Conservation (phyloP, 192 early-diverging fungal genomes). For the Coemansia sp. region DNA sequence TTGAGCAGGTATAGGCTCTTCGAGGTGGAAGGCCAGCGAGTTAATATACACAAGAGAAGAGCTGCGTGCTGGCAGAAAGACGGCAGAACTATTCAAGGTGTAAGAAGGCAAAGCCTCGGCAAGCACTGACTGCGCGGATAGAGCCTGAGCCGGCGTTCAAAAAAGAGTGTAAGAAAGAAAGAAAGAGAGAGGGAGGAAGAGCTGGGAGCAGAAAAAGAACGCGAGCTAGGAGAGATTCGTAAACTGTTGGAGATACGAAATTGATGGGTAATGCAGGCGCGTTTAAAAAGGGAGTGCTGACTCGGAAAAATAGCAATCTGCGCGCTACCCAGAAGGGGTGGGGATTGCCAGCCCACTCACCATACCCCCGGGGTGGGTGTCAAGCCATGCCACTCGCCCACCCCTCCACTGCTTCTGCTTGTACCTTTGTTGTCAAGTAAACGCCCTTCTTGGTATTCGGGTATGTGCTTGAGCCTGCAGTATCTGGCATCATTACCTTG, state of each 20-base stretch:
- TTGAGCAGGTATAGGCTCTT: neutral
- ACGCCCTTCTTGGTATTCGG: neutral
- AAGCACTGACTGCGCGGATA: neutral
- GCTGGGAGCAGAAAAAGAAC: neutral
- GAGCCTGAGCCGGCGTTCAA: neutral
- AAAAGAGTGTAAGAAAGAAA: constrained; percentile 6
- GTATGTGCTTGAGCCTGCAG: neutral
- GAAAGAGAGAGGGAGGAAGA: constrained; percentile 5
- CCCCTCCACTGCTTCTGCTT: neutral
- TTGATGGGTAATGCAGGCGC: constrained; percentile 53
- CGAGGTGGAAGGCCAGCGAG: neutral
- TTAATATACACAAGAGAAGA: neutral
- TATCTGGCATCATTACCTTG: neutral
- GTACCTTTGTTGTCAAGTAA: neutral
- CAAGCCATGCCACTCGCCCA: neutral
- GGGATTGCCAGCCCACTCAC: constrained; percentile 1
- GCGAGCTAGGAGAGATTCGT: neutral
- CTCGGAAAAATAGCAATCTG: constrained; percentile 41
- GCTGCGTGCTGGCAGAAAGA: constrained; percentile 1
- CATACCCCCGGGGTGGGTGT: neutral
- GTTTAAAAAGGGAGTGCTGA: constrained; percentile 49
- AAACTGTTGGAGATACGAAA: constrained; percentile 45
- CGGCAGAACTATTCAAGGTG: neutral
- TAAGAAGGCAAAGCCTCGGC: neutral
- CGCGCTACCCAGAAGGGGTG: constrained; percentile 8